Conservation (phyloP, 768 basidiomycete genomes). For the Auricularia cornea region DNA sequence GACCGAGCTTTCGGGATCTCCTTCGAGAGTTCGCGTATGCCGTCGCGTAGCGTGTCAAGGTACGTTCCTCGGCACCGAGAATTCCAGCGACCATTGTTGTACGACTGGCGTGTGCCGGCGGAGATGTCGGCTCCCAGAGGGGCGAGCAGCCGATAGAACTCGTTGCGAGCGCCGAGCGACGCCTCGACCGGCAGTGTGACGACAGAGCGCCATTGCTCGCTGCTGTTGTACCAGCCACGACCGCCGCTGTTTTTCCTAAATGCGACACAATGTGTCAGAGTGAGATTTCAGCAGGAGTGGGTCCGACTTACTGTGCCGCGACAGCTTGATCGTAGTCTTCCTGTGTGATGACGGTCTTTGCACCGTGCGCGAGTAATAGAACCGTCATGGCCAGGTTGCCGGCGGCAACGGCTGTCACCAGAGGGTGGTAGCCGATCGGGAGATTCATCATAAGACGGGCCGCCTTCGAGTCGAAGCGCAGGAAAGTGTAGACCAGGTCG, state of each 20-base stretch:
- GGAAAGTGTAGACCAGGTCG: constrained; percentile 18
- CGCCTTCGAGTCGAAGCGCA: constrained; percentile 22
- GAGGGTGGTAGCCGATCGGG: constrained; percentile 18
- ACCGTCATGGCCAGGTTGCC: constrained; percentile 20
- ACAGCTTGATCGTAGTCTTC: constrained; percentile 19
- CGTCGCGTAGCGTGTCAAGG: constrained; percentile 15
- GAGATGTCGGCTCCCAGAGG: constrained; percentile 21
- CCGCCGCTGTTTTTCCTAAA: neutral
- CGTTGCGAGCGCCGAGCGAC: constrained; percentile 15
- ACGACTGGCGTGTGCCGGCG: neutral
- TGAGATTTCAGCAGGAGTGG: too few relatives aligned
- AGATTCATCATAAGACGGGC: constrained; percentile 20
- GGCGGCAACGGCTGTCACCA: constrained; percentile 19
- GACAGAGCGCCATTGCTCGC: neutral
- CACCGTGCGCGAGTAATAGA: constrained; percentile 22
- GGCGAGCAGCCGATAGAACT: constrained; percentile 20
- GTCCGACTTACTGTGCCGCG: constrained; percentile 13
- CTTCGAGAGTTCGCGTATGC: constrained; percentile 7
- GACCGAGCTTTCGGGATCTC: too few relatives aligned
- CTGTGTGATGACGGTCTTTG: constrained; percentile 15
- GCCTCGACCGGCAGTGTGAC: constrained; percentile 17
- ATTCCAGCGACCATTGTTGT: neutral
- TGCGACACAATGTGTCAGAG: neutral
- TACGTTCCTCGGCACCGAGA: constrained; percentile 2
- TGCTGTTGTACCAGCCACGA: neutral